Evolutionary conservation across 306 rosid species (phyloP), one percentile per base, ranked within the genome.

Genomic region (Pyrus pyrifolia): DNA sequence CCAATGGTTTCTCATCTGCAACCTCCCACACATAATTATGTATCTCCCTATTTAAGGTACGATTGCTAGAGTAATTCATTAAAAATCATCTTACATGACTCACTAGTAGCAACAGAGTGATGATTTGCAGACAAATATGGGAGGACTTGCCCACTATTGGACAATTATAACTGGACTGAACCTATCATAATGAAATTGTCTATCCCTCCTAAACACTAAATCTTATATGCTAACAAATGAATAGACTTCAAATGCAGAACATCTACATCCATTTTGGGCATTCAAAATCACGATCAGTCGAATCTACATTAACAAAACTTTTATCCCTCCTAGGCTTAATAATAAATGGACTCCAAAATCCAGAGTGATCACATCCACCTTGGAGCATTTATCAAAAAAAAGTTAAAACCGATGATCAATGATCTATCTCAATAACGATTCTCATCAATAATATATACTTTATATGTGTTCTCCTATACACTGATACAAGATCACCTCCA

Each of bases 211-310:
- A 49, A 49, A 49, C 19, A 2, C 19, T 4, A 49, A 46, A 4
- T 59, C 66, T 46, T 63, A 40, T 70, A 35, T n/a, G 76, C 68
- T 66, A 75, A 75, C 29, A 76, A 55, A 67, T 74, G 67, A 58
- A 76, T 67, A 30, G 52, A 78, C 27, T 59, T 45, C 74, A 69
- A 52, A 15, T 23, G 75, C 49, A 42, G 19, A 38, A 67, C 35
- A 22, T 65, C 38, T 12, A 19, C 65, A 31, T 38, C 12, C 27
- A 33, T 33, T 52, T 31, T 51, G 25, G 42, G 44, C 45, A 67
- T 55, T 57, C 68, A 57, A 45, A 64, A 8, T 15, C 1, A 1
- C 45, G 1, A 64, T 64, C 68, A 64, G 3, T 64, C 4, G 5
- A 62, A 64, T 38, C 45, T 17, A 64, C 44, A 64, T 29, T 30